A percentile compares a stretch with the other conserved stretches of the same genome.
Conservation (phyloP, 306 rosid species). For the Cicer chorassanicum region DNA sequence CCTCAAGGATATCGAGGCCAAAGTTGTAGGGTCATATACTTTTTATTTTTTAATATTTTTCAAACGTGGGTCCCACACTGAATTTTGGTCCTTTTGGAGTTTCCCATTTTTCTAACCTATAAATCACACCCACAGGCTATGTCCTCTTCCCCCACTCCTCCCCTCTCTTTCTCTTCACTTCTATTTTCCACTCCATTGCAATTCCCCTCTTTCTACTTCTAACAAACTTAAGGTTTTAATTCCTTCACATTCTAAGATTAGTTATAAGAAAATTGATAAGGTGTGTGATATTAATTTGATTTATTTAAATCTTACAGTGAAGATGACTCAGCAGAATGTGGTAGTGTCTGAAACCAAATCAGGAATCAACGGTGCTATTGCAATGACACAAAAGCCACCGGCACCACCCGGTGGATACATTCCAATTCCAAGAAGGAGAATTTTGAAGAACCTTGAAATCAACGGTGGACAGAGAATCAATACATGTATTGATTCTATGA, state of each 20-base stretch:
- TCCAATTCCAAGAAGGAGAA: constrained; percentile 62
- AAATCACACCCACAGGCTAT: constrained; percentile 47
- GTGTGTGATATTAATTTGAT: neutral
- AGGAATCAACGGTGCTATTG: constrained; percentile 49
- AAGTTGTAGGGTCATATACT: constrained; percentile 40
- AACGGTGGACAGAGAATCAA: constrained; percentile 73
- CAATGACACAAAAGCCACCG: constrained; percentile 61
- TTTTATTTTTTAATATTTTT: neutral
- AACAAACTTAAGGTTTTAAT: neutral
- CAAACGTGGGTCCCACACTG: constrained; percentile 48
- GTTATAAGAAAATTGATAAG: neutral
- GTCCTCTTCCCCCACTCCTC: constrained; percentile 51
- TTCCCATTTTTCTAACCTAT: constrained; percentile 50
- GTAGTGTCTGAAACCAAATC: constrained; percentile 52
- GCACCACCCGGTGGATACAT: constrained; percentile 60
- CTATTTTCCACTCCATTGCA: neutral
- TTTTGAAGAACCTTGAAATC: constrained; percentile 70
- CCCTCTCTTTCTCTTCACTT: neutral
- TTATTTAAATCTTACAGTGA: constrained; percentile 36
- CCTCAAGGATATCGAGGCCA: constrained; percentile 48
- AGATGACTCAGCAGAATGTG: constrained; percentile 84
- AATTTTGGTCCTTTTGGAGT: constrained; percentile 43
- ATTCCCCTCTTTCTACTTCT: neutral
- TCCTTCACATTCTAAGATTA: neutral
- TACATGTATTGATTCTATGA: constrained; percentile 88